Conservation (phyloP, 495 filamentous ascomycete genomes). For the Hypoxylon rickii region DNA sequence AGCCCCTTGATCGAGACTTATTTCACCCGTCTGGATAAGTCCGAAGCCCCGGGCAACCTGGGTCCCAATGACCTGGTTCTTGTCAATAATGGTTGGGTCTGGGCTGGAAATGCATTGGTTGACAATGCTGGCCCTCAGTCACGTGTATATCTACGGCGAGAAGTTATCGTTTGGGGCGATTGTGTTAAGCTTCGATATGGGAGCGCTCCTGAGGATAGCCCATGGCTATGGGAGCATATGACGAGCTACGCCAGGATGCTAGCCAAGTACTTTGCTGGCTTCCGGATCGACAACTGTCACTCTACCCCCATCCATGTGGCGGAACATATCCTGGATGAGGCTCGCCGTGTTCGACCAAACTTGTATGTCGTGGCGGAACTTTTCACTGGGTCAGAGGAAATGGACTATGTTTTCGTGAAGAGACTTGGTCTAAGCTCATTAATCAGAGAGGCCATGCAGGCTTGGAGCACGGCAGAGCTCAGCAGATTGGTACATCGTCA, state of each 20-base stretch:
- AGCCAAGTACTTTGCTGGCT: conserved; percentile 93
- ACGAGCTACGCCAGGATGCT: conserved; percentile 87
- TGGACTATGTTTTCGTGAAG: conserved; percentile 94
- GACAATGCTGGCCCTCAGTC: conserved; percentile 92
- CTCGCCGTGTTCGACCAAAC: conserved; percentile 83
- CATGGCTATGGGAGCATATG: conserved; percentile 96
- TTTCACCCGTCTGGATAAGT: conserved; percentile 87
- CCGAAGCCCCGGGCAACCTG: conserved; percentile 77
- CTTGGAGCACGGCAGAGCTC: conserved; percentile 91
- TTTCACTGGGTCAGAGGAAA: conserved; percentile 93
- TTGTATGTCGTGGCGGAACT: conserved; percentile 93
- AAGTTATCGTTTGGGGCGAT: conserved; percentile 98
- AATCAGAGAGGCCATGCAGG: conserved; percentile 97
- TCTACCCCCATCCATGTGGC: conserved; percentile 93
- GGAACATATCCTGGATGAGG: conserved; percentile 91
- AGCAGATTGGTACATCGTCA: conserved; percentile 93
- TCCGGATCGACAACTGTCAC: conserved; percentile 98
- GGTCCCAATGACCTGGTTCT: conserved; percentile 76
- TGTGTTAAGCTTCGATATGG: conserved; percentile 98
- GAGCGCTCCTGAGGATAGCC: conserved; percentile 76
- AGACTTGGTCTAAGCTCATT: conserved; percentile 86
- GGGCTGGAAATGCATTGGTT: conserved; percentile 90
- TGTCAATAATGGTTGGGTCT: conserved; percentile 98
- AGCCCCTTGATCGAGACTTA: conserved; percentile 92
- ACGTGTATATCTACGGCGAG: conserved; percentile 85